Base-by-base conservation (phyloP, 192 early-diverging fungal genomes). In the Phlyctochytrium planicorne region DNA sequence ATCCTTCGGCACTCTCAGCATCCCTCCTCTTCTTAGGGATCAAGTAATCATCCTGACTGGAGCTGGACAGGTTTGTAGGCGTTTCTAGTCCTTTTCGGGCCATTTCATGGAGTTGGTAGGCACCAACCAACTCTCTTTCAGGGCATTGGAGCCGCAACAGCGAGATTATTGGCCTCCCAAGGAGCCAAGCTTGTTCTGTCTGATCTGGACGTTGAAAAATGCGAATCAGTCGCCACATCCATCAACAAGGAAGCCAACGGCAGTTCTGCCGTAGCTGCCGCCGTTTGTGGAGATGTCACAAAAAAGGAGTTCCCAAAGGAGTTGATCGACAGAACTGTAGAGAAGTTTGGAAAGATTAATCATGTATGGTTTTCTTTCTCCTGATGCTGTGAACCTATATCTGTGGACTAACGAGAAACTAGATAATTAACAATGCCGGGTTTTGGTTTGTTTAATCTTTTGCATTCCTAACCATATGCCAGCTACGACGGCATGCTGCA, bases 11-110 rank as follows among this genome's bases (percentile, higher is more conserved):
- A n/a, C n/a, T n/a, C n/a, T n/a, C n/a, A n/a, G n/a, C n/a, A n/a
- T n/a, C n/a, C n/a, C n/a, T n/a, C n/a, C n/a, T 65, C 68, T 87
- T 31, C 78, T 87, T 53, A 76, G 79, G 30, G 72, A 72, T 50
- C 82, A 87, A 65, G 86, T 87, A 16, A 82, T 84, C 35, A 87
- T 87, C 32, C 76, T 87, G 65, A 87, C 86, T 33, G 86, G 86
- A 57, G 80, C 84, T 60, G 85, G 84, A 47, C 40, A 47, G n/a
- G 85, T 86, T 78, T 62, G 66, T 60, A 16, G 16, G 31, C 24
- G 56, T 10, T 25, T 10, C 52, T n/a, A 25, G 30, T 30, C 35
- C 23, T 52, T 24, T 66, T 47, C 16, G 53, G 2, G 20, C 0
- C 4, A n/a, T 24, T 47, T 17, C 37, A 34, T 32, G 14, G 31